Conservation (phyloP, 2,329 filamentous ascomycete genomes). For the Pseudogymnoascus sp. region DNA sequence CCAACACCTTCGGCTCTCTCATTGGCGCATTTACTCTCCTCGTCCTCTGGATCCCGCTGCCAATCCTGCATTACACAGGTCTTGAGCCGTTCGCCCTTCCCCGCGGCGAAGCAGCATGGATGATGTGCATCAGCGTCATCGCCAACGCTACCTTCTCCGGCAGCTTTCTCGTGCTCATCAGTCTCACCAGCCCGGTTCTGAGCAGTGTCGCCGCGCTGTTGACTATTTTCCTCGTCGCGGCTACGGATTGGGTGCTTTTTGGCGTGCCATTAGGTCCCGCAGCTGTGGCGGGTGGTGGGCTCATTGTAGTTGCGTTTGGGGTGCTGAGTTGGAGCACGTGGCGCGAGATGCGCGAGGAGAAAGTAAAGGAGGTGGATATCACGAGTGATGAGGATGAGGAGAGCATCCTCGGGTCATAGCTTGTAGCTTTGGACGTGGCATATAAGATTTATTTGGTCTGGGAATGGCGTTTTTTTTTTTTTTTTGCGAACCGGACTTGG, state of each 20-base stretch:
- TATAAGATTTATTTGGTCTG: not conserved
- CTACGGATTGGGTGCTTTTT: conserved; percentile 81
- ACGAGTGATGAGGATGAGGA: conserved; percentile 34
- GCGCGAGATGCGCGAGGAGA: conserved; percentile 81
- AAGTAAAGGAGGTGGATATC: conserved; percentile 41
- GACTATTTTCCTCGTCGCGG: conserved; percentile 92
- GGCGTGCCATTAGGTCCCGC: conserved; percentile 66
- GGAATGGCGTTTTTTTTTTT: not conserved
- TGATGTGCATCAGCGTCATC: conserved; percentile 70
- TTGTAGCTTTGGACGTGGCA: not conserved
- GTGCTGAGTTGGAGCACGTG: conserved; percentile 87
- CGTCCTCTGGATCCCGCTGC: conserved; percentile 87
- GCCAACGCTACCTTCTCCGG: conserved; percentile 91
- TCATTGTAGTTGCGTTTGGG: conserved; percentile 85
- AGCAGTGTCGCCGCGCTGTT: conserved; percentile 86
- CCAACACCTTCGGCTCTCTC: conserved; percentile 80
- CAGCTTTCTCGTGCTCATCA: conserved; percentile 86
- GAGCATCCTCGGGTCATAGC: not conserved
- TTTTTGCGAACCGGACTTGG: not conserved
- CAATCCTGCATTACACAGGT: conserved; percentile 68
- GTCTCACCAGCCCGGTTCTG: conserved; percentile 82
- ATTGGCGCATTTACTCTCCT: conserved; percentile 79
- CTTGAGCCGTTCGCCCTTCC: conserved; percentile 80
- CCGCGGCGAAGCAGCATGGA: conserved; percentile 64
- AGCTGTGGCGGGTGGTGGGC: conserved; percentile 68